Conservation (phyloP, 1,139 yeast species). For the Saccharomyces pastorianus region DNA sequence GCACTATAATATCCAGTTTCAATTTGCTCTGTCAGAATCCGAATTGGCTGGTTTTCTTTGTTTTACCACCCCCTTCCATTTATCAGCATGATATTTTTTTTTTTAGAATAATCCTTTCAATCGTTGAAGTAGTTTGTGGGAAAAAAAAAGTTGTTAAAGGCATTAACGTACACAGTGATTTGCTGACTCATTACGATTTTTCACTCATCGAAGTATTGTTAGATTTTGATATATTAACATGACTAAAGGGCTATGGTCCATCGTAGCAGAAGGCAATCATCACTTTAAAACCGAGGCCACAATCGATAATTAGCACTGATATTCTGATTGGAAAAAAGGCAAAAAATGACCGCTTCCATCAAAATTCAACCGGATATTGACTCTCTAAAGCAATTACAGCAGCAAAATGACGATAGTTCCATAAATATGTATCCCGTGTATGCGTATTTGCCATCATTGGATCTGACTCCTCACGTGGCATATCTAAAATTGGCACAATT, state of each 20-base stretch:
- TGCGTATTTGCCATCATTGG: conserved; percentile 65
- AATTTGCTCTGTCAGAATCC: not conserved
- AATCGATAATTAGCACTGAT: not conserved
- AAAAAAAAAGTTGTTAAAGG: not conserved
- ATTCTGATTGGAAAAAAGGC: not conserved
- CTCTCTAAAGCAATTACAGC: conserved; percentile 40
- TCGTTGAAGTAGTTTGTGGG: not conserved
- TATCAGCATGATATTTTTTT: not conserved
- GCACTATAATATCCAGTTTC: not conserved
- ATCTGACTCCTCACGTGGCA: conserved; percentile 82
- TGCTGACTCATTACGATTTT: not conserved
- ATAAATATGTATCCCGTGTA: conserved; percentile 66
- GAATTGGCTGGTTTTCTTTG: not conserved
- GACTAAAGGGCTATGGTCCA: not conserved
- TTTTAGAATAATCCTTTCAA: not conserved
- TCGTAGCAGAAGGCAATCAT: not conserved
- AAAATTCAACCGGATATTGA: conserved; percentile 55
- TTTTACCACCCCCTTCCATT: not conserved
- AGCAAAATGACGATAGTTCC: conserved; percentile 32
- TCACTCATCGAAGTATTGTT: not conserved
- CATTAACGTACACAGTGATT: not conserved
- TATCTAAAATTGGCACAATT: conserved; percentile 74
- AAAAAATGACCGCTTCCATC: conserved; percentile 3
- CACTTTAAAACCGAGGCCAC: not conserved
- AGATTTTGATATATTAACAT: not conserved